phyloP scores from a whole-genome alignment of 805 yeast genomes.

The Metahyphopichia silvanorum region DNA sequence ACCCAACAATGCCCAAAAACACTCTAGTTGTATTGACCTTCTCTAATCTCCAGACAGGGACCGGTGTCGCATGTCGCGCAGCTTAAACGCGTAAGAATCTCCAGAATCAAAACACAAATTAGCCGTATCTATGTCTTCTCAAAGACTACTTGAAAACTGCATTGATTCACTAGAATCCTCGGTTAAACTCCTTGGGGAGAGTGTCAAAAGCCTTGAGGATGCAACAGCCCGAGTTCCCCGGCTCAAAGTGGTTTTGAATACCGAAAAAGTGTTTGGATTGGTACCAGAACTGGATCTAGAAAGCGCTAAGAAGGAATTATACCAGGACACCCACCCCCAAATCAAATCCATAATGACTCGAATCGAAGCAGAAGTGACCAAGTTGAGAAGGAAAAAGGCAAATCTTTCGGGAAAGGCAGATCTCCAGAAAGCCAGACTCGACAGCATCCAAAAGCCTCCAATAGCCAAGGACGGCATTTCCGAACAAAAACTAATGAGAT shows the following conservation, averaged over 20 bases:
- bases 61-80: too few species aligned
- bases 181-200: constrained; percentile 26
- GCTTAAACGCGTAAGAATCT: too few species aligned
- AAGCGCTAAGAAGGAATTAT: constrained; percentile 35
- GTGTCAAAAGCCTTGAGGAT: constrained; percentile 29
- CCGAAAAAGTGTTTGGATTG: constrained; percentile 47
- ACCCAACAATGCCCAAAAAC: too few species aligned
- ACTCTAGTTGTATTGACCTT: too few species aligned
- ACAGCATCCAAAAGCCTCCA: constrained; percentile 11
- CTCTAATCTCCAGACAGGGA: too few species aligned
- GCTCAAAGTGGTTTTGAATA: constrained; percentile 37
- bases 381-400: constrained; percentile 28
- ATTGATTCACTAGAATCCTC: constrained; percentile 31
- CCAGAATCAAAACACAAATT: too few species aligned
- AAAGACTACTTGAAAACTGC: constrained; percentile 21
- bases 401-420: constrained; percentile 34
- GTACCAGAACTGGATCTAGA: constrained; percentile 47
- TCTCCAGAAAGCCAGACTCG: constrained; percentile 38
- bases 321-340: constrained; percentile 40
- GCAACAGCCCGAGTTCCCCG: constrained; percentile 39
- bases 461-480: constrained; percentile 20
- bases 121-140: too few species aligned
- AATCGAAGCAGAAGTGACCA: constrained; percentile 29
- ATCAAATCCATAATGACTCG: constrained; percentile 25
- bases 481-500: constrained; percentile 32